These are phyloP conservation scores for Xylogone sp. DNA, from an alignment of 2,329 filamentous ascomycete genomes.

Conservation along the genomic window DNA sequence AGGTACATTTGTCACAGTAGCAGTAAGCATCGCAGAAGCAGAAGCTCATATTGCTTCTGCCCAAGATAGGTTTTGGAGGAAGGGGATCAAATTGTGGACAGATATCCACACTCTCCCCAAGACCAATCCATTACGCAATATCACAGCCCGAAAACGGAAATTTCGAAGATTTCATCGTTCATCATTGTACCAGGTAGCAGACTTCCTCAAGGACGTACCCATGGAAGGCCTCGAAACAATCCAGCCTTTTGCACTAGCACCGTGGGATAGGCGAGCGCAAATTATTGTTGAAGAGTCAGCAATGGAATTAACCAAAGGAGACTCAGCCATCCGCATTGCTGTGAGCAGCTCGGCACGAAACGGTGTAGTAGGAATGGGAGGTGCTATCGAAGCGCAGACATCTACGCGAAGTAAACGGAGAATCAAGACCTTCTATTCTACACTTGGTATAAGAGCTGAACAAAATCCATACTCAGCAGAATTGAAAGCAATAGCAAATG, in stretches of 20 bases:
- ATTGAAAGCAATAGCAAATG: slow-evolving; percentile 20
- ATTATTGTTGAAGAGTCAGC: no score
- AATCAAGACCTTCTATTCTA: no score
- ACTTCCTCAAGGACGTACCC: neutral
- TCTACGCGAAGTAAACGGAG: no score
- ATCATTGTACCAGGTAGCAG: slow-evolving; percentile 5
- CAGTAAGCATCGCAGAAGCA: slow-evolving; percentile 15
- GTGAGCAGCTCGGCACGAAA: no score
- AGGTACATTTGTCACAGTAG: slow-evolving; percentile 19
- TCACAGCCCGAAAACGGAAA: neutral
- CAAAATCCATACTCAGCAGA: slow-evolving; percentile 9
- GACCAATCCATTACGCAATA: slow-evolving; percentile 14
- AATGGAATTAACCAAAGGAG: no score
- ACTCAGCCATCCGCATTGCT: no score
- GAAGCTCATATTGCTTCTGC: slow-evolving; percentile 17
- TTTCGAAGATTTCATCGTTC: slow-evolving; percentile 1
- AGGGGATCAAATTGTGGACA: slow-evolving; percentile 15
- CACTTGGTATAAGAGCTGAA: no score
- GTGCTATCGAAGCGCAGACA: no score
- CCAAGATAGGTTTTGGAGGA: slow-evolving; percentile 8
- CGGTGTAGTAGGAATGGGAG: no score
- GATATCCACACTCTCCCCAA: slow-evolving; percentile 14
- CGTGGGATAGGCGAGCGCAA: slow-evolving; percentile 1
- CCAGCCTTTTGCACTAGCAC: slow-evolving; percentile 1
- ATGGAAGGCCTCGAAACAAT: slow-evolving; percentile 6